Evolutionary conservation across 2,329 filamentous ascomycete genomes (phyloP), one percentile per base, ranked within the genome.

Genomic region (Chaetomium strumarium): DNA sequence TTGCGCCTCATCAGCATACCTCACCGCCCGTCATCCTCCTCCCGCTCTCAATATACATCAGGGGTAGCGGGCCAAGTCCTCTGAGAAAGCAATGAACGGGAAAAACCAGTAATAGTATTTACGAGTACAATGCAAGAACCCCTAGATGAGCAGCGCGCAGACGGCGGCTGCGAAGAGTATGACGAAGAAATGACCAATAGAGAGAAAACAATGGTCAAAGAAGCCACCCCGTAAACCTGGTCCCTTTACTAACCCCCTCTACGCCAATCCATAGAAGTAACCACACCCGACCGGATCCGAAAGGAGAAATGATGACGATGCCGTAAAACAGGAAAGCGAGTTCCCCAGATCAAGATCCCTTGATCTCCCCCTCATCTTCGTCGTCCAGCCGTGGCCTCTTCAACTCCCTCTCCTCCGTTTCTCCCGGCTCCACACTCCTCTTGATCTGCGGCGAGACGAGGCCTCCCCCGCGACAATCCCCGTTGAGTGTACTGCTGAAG

Each of bases 291-390:
- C 6, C 40, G 14, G n/a, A 30, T 30, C 14, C n/a, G 30, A 39
- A 38, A 41, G 30, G 46, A 41, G 44, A 36, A 34, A 30, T 33
- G 17, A 37, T 24, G 24, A 24, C 24, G 24, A 24, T 24, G 7
- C 24, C 24, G 24, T 24, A 24, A 24, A 24, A 50, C 31, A 44
- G 5, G 29, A 31, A 33, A 37, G 16, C 34, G n/a, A 37, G 3
- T n/a, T 8, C 34, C 33, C 9, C 3, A 8, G 31, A 38, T 47
- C 16, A 52, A 34, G 53, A 55, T 8, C 51, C 51, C 48, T 52
- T 55, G 14, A 62, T 60, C 51, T 64, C 62, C 1, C 64, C 64
- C 48, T 65, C 62, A 51, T 65, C 65, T 40, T 63, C 24, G 7
- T 24, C 24, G 24, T 24, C 24, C 4, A 13, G 34, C 34, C n/a